A percentile compares a stretch with the other conserved stretches of the same genome.
Conservation (phyloP, 2,329 filamentous ascomycete genomes). For the Fusarium liriodendri region DNA sequence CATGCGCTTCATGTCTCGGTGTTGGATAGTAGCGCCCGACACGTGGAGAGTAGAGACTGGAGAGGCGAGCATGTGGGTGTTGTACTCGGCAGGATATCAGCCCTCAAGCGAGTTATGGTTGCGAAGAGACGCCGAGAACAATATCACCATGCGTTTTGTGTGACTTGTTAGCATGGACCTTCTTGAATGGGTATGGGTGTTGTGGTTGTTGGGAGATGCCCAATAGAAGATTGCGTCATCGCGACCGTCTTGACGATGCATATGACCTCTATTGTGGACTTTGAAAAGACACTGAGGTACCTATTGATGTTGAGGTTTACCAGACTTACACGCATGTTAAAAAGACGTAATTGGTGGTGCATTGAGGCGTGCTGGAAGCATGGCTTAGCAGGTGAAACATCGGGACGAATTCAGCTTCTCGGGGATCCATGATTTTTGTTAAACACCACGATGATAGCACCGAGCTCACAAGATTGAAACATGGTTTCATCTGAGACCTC, state of each 20-base stretch:
- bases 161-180: not conserved
- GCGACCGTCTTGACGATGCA: not conserved
- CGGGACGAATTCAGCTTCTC: not conserved
- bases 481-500: not conserved
- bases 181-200: not conserved
- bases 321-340: not conserved
- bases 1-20: not conserved
- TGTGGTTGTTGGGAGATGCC: not conserved
- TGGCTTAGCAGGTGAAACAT: not conserved
- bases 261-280: not conserved
- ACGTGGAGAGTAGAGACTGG: conserved; percentile 2
- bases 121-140: not conserved
- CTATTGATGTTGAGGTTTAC: not conserved
- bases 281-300: not conserved
- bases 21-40: not conserved
- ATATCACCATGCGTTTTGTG: not conserved
- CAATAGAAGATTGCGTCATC: not conserved
- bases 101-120: not conserved
- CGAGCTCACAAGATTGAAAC: too few relatives aligned
- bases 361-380: not conserved
- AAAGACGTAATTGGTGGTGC: not conserved
- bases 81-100: not conserved
- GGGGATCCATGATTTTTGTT: not conserved
- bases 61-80: not conserved
- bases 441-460: not conserved